A percentile compares a stretch with the other conserved stretches of the same genome.
Evolutionary conservation across 1,284 basidiomycete genomes (phyloP).

Genomic region (Rhodotorula glutinis): DNA sequence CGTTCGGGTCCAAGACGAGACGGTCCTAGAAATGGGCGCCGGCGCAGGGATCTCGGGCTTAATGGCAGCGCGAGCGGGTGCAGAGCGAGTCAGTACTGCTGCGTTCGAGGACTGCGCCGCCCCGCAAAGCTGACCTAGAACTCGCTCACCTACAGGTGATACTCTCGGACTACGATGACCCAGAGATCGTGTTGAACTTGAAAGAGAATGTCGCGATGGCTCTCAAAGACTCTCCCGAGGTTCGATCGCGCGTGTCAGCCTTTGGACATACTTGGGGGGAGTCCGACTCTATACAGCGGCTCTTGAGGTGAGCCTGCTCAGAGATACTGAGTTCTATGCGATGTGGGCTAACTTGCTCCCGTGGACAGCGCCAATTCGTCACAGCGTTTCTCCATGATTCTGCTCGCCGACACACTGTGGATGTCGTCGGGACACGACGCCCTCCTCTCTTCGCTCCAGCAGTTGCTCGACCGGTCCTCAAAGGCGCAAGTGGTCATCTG

Average conservation of each 20-base stretch:
- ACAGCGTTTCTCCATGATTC: constrained; percentile 12
- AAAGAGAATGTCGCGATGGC: constrained; percentile 11
- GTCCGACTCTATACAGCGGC: neutral
- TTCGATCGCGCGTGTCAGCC: neutral
- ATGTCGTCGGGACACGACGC: neutral
- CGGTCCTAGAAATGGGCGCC: constrained; percentile 23
- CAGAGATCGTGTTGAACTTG: constrained; percentile 15
- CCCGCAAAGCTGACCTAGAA: neutral
- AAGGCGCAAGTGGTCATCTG: constrained; percentile 7
- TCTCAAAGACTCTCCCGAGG: neutral
- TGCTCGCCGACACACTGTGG: constrained; percentile 35
- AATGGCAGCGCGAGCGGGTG: constrained; percentile 16
- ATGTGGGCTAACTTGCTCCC: too few relatives aligned
- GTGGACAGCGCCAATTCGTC: constrained; percentile 6
- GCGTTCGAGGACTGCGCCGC: too few relatives aligned
- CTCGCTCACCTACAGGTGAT: constrained; percentile 2
- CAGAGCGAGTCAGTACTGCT: neutral
- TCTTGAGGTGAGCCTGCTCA: constrained; percentile 17
- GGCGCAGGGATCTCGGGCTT: constrained; percentile 26
- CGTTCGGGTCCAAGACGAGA: neutral
- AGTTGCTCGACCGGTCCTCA: constrained; percentile 8
- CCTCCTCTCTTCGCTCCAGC: constrained; percentile 16
- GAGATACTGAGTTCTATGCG: too few relatives aligned
- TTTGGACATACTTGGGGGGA: constrained; percentile 26
- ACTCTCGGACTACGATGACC: constrained; percentile 27